A percentile compares a stretch with the other conserved stretches of the same genome.
phyloP scores from a whole-genome alignment of 306 rosid species.

The Prunus davidiana region DNA sequence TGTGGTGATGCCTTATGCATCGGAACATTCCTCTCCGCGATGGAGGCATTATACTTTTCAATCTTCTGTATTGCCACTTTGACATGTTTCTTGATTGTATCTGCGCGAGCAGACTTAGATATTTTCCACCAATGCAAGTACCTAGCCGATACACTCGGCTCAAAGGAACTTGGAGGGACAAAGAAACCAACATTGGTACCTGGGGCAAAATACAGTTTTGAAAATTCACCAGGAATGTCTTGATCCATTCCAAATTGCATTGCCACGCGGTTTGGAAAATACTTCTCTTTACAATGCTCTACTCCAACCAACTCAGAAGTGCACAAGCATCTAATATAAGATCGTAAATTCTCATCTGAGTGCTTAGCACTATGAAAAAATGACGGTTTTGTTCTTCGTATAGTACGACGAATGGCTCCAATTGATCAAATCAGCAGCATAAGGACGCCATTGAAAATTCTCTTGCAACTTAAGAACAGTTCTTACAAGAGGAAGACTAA shows the following conservation, averaged over 20 bases:
- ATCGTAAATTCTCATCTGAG: conserved; percentile 20
- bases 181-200: neutral
- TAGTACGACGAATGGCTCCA: conserved; percentile 21
- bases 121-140: conserved; percentile 47
- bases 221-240: conserved; percentile 42
- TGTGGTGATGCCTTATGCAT: neutral
- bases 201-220: neutral
- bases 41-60: neutral
- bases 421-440: conserved; percentile 16
- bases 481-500: neutral
- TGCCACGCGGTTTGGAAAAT: conserved; percentile 51
- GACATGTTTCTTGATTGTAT: neutral
- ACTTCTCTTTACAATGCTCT: conserved; percentile 23
- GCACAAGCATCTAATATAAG: conserved; percentile 38
- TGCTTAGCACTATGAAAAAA: conserved; percentile 8
- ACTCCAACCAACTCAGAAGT: conserved; percentile 39
- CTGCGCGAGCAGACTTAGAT: neutral
- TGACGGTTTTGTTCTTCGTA: conserved; percentile 14
- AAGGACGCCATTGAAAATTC: conserved; percentile 49
- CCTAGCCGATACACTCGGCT: conserved; percentile 28
- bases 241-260: conserved; percentile 75
- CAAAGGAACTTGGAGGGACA: conserved; percentile 12
- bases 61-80: neutral
- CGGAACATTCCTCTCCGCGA: neutral
- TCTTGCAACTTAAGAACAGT: neutral